phyloP scores from a whole-genome alignment of 2,329 filamentous ascomycete species.

The Beauveria sp. region DNA sequence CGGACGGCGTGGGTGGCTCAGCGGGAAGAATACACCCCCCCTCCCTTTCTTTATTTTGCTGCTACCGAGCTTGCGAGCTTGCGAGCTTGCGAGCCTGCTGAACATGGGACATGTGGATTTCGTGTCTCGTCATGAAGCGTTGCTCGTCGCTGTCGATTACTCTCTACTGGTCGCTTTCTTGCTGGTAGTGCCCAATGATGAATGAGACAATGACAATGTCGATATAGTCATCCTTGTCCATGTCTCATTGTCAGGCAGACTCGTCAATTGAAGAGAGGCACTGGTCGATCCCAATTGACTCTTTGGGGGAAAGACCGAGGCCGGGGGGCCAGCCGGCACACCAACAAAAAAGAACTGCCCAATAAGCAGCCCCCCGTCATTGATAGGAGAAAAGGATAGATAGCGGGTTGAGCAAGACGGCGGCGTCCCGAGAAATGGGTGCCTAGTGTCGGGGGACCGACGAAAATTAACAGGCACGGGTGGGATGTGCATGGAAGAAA shows the following conservation, averaged over 20 bases:
- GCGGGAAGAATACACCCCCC: neutral
- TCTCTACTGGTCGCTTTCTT: neutral
- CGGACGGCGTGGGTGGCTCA: neutral
- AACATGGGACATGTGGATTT: neutral
- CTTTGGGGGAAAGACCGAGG: neutral
- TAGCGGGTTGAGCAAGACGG: conserved; percentile 2
- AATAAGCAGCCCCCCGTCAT: neutral
- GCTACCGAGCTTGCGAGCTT: neutral
- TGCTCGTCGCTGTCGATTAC: neutral
- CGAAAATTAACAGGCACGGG: conserved; percentile 6
- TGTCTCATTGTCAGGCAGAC: neutral
- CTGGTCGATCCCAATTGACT: neutral
- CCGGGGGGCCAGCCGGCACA: neutral
- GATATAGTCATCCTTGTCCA: neutral
- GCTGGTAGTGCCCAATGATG: neutral
- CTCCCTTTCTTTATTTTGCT: neutral
- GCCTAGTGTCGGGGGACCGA: neutral
- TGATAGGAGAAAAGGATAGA: neutral
- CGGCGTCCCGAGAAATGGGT: conserved; percentile 1
- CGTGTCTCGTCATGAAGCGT: neutral
- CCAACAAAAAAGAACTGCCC: neutral
- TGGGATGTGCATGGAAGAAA: neutral
- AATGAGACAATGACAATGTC: conserved; percentile 1
- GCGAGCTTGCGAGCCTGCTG: neutral
- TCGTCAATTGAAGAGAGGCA: neutral